Conservation (phyloP, 108 stramenopile species). For the Stephanodiscus minutulus region DNA sequence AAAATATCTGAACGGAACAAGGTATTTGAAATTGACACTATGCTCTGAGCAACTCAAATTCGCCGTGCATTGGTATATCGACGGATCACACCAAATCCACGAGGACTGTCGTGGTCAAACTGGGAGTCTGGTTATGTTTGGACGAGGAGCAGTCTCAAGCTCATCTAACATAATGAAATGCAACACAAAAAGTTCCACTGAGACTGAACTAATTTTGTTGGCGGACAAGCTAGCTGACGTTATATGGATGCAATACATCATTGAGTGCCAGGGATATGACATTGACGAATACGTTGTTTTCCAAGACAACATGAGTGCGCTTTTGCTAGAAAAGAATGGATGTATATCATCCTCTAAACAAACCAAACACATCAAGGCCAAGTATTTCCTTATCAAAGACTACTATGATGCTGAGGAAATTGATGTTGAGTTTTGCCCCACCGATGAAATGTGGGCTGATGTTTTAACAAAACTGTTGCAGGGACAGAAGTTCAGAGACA, state of each 20-base stretch:
- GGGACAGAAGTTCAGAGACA: constrained; percentile 2
- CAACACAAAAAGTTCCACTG: too few species aligned
- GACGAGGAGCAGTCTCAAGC: constrained; percentile 28
- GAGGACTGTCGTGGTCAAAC: constrained; percentile 56
- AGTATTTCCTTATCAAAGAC: too few species aligned
- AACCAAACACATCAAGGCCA: too few species aligned
- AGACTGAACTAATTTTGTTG: neutral
- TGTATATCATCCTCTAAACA: constrained; percentile 2
- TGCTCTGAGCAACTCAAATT: neutral
- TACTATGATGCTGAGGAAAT: neutral
- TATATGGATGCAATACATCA: constrained; percentile 47
- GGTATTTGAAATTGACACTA: constrained; percentile 21
- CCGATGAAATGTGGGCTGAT: constrained; percentile 12
- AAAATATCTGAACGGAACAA: too few species aligned
- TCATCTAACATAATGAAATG: too few species aligned
- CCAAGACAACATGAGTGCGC: constrained; percentile 25
- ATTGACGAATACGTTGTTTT: constrained; percentile 33
- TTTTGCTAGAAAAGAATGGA: constrained; percentile 20
- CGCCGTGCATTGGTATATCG: constrained; percentile 27
- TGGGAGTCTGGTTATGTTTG: constrained; percentile 46
- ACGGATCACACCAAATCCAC: too few species aligned
- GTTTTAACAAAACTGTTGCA: constrained; percentile 18
- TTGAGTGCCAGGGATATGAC: constrained; percentile 47
- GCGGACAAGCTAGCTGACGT: constrained; percentile 32
- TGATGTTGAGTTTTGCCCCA: neutral